These are phyloP conservation scores for Clavariopsis aquatica DNA, from an alignment of 495 filamentous ascomycete genomes.

Conservation along the genomic window DNA sequence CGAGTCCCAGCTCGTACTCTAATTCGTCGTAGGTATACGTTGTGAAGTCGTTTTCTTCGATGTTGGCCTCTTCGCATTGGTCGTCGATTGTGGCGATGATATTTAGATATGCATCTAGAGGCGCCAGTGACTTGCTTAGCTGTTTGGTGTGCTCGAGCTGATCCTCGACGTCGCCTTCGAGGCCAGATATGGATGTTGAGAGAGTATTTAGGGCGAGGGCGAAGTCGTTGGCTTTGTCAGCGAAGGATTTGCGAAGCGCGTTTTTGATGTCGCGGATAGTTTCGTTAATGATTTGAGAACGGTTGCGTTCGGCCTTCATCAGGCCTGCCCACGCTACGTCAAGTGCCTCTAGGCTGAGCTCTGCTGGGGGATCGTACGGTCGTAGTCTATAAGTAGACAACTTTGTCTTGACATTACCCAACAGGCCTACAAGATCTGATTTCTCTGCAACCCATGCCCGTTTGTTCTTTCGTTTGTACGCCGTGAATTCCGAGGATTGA, in stretches of 20 bases:
- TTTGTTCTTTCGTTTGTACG: slow-evolving; percentile 86
- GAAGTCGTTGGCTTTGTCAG: slow-evolving; percentile 96
- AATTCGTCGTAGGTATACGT: slow-evolving; percentile 97
- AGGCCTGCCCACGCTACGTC: slow-evolving; percentile 79
- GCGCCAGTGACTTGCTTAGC: slow-evolving; percentile 77
- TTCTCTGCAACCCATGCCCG: slow-evolving; percentile 96
- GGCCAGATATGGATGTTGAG: slow-evolving; percentile 85
- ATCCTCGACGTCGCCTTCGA: slow-evolving; percentile 94
- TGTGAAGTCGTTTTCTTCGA: slow-evolving; percentile 98
- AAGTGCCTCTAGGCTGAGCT: slow-evolving; percentile 74
- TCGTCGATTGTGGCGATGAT: slow-evolving; percentile 78
- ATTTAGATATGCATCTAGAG: slow-evolving; percentile 82
- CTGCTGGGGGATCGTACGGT: slow-evolving; percentile 83
- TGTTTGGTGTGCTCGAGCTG: slow-evolving; percentile 82
- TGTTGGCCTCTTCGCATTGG: slow-evolving; percentile 93
- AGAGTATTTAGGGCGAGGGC: slow-evolving; percentile 91
- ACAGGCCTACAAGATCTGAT: slow-evolving; percentile 83
- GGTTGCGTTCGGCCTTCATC: slow-evolving; percentile 76
- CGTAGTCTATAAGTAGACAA: slow-evolving; percentile 89
- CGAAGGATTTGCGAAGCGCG: slow-evolving; percentile 83
- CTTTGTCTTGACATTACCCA: slow-evolving; percentile 99
- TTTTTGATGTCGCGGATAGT: slow-evolving; percentile 99
- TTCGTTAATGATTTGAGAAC: slow-evolving; percentile 93
- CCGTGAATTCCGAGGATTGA: slow-evolving; percentile 75
- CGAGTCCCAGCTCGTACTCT: slow-evolving; percentile 87